These are phyloP conservation scores for Pneumocystis jirovecii DNA, from an alignment of 1,139 yeast genomes.

Conservation along the genomic window DNA sequence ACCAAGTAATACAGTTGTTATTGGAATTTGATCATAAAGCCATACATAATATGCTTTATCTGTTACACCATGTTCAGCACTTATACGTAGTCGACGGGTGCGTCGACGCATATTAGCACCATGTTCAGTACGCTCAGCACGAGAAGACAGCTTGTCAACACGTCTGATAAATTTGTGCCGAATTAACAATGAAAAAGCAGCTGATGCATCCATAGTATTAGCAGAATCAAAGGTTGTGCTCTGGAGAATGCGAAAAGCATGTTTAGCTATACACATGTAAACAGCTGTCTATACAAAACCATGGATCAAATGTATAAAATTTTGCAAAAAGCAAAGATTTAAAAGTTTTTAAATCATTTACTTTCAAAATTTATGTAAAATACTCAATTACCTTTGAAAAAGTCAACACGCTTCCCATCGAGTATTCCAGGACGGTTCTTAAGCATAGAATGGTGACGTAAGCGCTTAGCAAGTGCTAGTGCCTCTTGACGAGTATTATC, in stretches of 20 bases:
- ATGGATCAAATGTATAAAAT: too few relatives aligned
- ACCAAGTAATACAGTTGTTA: constrained; percentile 44
- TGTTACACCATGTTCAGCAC: constrained; percentile 45
- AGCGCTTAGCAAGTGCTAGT: constrained; percentile 51
- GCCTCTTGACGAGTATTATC: constrained; percentile 21
- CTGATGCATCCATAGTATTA: not conserved
- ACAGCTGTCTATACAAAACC: too few relatives aligned
- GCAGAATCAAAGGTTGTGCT: not conserved
- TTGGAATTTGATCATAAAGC: constrained; percentile 66
- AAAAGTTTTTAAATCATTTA: constrained; percentile 23
- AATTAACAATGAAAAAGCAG: not conserved
- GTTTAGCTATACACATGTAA: not conserved
- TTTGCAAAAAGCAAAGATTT: constrained; percentile 8
- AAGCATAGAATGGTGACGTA: constrained; percentile 48
- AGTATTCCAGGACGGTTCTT: constrained; percentile 72
- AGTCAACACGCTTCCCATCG: constrained; percentile 55
- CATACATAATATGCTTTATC: constrained; percentile 79
- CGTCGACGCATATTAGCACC: constrained; percentile 32
- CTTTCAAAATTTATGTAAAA: constrained; percentile 54
- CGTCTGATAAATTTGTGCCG: not conserved
- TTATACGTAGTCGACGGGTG: constrained; percentile 32
- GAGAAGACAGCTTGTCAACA: not conserved
- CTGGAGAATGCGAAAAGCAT: not conserved
- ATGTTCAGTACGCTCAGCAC: constrained; percentile 25
- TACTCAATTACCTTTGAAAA: constrained; percentile 68